Evolutionary conservation across 2,329 filamentous ascomycete genomes (phyloP).

Genomic region (Escovopsis sp.): DNA sequence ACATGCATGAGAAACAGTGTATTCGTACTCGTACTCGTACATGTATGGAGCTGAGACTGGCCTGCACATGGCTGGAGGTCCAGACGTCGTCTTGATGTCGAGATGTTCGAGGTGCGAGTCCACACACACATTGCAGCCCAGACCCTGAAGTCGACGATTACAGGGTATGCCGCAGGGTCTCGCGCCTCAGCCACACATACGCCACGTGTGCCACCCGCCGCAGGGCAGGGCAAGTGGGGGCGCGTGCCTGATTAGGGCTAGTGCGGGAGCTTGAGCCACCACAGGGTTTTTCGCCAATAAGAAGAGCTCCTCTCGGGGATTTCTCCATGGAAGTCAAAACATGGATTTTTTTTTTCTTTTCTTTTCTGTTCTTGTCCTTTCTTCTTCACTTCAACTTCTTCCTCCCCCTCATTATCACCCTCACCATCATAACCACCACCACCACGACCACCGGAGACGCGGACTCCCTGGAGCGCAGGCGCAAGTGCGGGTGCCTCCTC

Average conservation of each 20-base stretch:
- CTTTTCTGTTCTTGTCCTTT: slow-evolving; percentile 6
- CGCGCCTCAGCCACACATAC: too few species aligned
- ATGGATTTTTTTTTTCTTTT: too few species aligned
- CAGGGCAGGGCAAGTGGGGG: slow-evolving; percentile 9
- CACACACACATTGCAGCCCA: too few species aligned
- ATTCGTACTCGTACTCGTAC: too few species aligned
- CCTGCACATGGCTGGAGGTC: too few species aligned
- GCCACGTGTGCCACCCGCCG: slow-evolving; percentile 8
- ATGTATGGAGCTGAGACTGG: too few species aligned
- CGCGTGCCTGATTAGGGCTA: slow-evolving; percentile 8
- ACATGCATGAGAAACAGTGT: too few species aligned
- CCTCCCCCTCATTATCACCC: slow-evolving; percentile 7
- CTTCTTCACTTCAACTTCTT: slow-evolving; percentile 8
- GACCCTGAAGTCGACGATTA: too few species aligned
- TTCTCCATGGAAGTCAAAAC: slow-evolving; percentile 13
- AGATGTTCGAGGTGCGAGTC: too few species aligned
- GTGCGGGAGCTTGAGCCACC: slow-evolving; percentile 12
- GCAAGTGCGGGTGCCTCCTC: slow-evolving; percentile 10
- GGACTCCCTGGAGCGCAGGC: neutral
- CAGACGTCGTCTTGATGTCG: too few species aligned
- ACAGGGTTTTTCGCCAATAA: slow-evolving; percentile 1
- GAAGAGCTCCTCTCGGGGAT: neutral
- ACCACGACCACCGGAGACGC: neutral
- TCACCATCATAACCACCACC: slow-evolving; percentile 5
- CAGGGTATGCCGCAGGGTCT: too few species aligned